Base-by-base conservation (phyloP, 2,329 filamentous ascomycete species). In the Sporothrix pseudoabietina region DNA sequence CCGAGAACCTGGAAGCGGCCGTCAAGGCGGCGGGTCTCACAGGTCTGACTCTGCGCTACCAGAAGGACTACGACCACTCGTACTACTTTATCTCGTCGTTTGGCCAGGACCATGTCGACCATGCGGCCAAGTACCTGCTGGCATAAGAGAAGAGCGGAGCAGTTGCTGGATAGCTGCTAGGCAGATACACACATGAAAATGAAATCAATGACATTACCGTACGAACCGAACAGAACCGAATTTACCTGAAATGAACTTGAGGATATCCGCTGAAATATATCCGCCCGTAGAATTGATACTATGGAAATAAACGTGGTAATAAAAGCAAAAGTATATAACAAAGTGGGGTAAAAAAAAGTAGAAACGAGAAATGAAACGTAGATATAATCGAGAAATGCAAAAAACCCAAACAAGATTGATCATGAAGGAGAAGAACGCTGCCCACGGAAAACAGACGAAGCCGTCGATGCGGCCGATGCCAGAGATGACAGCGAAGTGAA, bases 81-180 rank as follows among this genome's bases (percentile, higher is more conserved):
- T 99, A 99, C 85, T 99, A 90, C 83, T 98, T 97, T 83, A 97
- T 99, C 86, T 91, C 94, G 49, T 90, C 90, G 19, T 99, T 99
- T 81, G 89, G 91, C 59, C 91, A 93, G 79, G 94, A 98, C 78
- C 96, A 99, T 82, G 88, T 98, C 77, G 91, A 93, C 78, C 94
- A 97, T 83, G 94, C 94, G 74, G 95, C 94, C 77, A 97, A 96
- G 86, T 91, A 94, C 80, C 84, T 98, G 72, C 55, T 74, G 22
- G 73, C 69, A 7, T 77, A 35, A 61, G 19, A 6, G 14, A 6
- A 26, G n/a, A 4, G 5, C 30, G 57, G 12, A 2, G 22, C 10
- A 4, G 14, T 30, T 54, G 19, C 22, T 52, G 49, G 49, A 54
- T 19, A 22, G n/a, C 19, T 22, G 3, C 7, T 54, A 54, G n/a